Conservation (phyloP, 495 filamentous ascomycete genomes). For the Talaromyces thailandensis region DNA sequence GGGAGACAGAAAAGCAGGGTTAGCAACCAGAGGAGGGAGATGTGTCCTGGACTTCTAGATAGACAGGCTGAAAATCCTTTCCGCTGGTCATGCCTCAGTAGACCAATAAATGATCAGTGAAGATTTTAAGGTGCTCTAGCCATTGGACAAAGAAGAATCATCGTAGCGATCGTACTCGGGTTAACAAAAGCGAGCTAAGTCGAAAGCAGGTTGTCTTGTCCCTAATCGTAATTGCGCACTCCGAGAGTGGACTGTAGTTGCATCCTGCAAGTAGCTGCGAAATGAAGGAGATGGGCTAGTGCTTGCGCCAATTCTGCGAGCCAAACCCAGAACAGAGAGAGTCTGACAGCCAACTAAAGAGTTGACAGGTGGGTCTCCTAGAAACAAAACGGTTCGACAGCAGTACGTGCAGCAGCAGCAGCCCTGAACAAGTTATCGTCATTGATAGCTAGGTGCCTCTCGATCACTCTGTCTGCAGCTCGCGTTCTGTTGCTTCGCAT, state of each 20-base stretch:
- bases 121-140: background rate
- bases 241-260: slow-evolving; percentile 4
- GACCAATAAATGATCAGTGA: background rate
- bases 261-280: background rate
- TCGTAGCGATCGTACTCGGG: background rate
- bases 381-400: background rate
- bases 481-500: background rate
- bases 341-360: background rate
- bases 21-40: background rate
- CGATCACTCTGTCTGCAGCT: background rate
- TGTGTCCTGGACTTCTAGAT: background rate
- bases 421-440: background rate
- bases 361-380: slow-evolving; percentile 1
- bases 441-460: background rate
- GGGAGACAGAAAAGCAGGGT: background rate
- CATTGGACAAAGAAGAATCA: background rate
- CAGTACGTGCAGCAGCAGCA: background rate
- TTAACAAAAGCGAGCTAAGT: background rate
- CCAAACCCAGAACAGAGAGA: background rate
- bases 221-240: background rate
- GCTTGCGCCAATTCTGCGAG: background rate
- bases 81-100: background rate
- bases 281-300: background rate
- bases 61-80: background rate
- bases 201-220: background rate